Evolutionary conservation across 306 rosid genomes (phyloP).

Genomic region (Psophocarpus tetragonolobus): DNA sequence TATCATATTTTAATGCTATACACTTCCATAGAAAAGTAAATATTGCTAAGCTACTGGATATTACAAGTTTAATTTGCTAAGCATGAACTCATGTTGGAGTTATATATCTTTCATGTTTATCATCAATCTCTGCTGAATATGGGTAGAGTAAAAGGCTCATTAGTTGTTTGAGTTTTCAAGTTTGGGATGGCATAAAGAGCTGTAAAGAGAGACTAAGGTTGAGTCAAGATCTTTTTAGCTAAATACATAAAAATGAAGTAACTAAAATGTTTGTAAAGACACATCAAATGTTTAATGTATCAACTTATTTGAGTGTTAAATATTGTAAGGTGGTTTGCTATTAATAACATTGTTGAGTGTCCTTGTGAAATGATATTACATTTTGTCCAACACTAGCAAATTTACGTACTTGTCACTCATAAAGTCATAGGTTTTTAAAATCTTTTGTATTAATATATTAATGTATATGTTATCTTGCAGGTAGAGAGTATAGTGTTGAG

Average conservation of each 20-base stretch:
- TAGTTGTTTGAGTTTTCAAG: background rate
- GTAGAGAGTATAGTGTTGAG: conserved; percentile 99
- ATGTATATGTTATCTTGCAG: conserved; percentile 50
- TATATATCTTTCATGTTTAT: background rate
- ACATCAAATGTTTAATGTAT: background rate
- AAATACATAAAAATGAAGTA: background rate
- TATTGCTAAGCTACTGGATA: background rate
- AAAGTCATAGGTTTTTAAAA: conserved; percentile 4
- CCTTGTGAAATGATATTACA: conserved; percentile 19
- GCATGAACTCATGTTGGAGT: background rate
- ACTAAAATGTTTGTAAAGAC: conserved; percentile 7
- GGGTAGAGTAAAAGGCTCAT: background rate
- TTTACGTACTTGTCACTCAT: background rate
- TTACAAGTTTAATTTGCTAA: background rate
- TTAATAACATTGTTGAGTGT: conserved; percentile 26
- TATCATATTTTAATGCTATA: background rate
- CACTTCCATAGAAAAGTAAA: background rate
- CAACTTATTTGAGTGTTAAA: conserved; percentile 29
- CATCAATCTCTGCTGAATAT: background rate
- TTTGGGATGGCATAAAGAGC: conserved; percentile 8
- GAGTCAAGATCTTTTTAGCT: conserved; percentile 8
- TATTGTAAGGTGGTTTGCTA: conserved; percentile 27
- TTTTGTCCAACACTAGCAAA: background rate
- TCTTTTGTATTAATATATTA: background rate
- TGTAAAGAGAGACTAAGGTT: background rate